Percentiles rank a stretch among this genome's conserved stretches.
phyloP scores from a whole-genome alignment of 176 grass and related monocot species.

The Cocos nucifera region DNA sequence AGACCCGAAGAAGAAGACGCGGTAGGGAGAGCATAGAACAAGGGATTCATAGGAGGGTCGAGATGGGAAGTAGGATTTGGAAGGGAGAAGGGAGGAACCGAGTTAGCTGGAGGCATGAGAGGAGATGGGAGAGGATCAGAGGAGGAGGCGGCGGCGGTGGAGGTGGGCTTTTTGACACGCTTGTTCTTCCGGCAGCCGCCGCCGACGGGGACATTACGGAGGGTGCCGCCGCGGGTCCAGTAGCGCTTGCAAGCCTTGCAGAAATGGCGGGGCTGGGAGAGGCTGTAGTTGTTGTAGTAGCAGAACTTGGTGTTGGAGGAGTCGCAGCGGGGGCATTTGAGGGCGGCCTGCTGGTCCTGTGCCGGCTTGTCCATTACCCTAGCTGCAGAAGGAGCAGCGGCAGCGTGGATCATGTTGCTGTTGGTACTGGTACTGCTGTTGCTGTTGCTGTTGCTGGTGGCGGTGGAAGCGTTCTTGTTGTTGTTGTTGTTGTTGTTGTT shows the following conservation, averaged over 20 bases:
- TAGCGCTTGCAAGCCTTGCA: slow-evolving; percentile 20
- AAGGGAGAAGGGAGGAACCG: background rate
- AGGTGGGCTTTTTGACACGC: slow-evolving; percentile 1
- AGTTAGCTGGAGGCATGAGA: background rate
- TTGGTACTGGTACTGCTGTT: background rate
- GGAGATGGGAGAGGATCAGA: background rate
- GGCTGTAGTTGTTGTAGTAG: slow-evolving; percentile 99
- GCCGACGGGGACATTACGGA: slow-evolving; percentile 19
- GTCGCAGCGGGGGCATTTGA: slow-evolving; percentile 76
- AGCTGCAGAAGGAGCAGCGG: background rate
- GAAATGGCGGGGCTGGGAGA: slow-evolving; percentile 45
- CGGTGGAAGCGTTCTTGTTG: too few relatives aligned
- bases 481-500: background rate
- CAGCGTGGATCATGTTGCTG: background rate
- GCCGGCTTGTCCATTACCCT: background rate
- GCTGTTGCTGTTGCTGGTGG: too few relatives aligned
- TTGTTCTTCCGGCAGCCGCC: slow-evolving; percentile 20
- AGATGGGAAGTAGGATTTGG: too few relatives aligned
- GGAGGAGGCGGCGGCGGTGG: background rate
- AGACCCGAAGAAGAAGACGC: too few relatives aligned
- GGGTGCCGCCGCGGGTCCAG: slow-evolving; percentile 20
- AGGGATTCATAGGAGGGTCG: too few relatives aligned
- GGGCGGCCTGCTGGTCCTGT: background rate
- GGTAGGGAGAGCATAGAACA: too few relatives aligned
- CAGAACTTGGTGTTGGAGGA: slow-evolving; percentile 98